These are phyloP conservation scores for Fusarium sp. DNA, from an alignment of 2,329 filamentous ascomycete species.

Conservation along the genomic window DNA sequence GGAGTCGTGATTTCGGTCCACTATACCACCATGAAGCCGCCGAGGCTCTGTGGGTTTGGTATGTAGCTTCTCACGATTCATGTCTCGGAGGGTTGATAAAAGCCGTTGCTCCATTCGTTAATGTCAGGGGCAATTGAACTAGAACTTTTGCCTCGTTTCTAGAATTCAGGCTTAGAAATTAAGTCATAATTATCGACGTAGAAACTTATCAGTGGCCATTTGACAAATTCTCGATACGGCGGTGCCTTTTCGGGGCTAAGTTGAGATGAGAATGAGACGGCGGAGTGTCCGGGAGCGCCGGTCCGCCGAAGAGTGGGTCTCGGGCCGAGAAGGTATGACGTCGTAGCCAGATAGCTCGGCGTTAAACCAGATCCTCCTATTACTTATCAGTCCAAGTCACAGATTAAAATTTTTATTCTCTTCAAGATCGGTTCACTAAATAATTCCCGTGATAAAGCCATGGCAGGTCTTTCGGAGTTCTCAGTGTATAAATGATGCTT, in stretches of 20 bases:
- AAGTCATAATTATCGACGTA: not conserved
- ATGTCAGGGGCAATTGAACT: not conserved
- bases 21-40: constrained; percentile 45
- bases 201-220: not conserved
- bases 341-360: constrained; percentile 21
- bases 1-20: constrained; percentile 40
- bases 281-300: constrained; percentile 32
- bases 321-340: constrained; percentile 40
- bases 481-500: constrained; percentile 25
- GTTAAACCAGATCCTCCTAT: constrained; percentile 20
- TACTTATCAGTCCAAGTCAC: not conserved
- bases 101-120: not conserved
- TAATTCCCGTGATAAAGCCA: constrained; percentile 1
- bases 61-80: constrained; percentile 7
- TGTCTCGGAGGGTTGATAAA: not conserved
- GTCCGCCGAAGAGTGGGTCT: constrained; percentile 33
- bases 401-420: constrained; percentile 5
- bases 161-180: not conserved
- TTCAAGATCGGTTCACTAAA: not conserved
- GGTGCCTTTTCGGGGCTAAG: constrained; percentile 37
- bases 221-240: constrained; percentile 12
- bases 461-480: not conserved
- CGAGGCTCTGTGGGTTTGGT: constrained; percentile 33
- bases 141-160: constrained; percentile 19
- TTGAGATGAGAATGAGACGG: constrained; percentile 22